These are phyloP conservation scores for Phylloporus sp. DNA, from an alignment of 768 basidiomycete species.

Conservation along the genomic window DNA sequence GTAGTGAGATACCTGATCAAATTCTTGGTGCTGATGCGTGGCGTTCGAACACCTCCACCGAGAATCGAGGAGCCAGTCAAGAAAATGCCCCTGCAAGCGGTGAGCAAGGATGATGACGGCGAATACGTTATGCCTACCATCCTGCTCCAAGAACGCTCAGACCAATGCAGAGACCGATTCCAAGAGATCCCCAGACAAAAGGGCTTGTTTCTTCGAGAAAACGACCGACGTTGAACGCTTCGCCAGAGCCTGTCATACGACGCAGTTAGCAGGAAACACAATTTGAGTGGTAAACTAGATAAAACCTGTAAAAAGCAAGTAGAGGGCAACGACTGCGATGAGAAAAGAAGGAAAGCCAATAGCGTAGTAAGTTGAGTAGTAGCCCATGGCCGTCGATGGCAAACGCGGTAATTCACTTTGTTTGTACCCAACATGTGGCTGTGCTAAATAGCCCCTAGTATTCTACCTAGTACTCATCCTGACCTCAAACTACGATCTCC, in stretches of 20 bases:
- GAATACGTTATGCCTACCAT: slow-evolving; percentile 56
- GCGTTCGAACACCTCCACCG: slow-evolving; percentile 91
- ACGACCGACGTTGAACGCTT: slow-evolving; percentile 89
- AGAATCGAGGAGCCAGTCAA: slow-evolving; percentile 95
- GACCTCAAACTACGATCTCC: slow-evolving; percentile 9
- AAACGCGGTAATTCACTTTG: background rate
- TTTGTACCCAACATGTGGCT: slow-evolving; percentile 10
- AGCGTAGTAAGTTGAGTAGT: slow-evolving; percentile 48
- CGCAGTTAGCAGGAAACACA: background rate
- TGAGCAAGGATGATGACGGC: background rate
- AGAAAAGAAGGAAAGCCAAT: slow-evolving; percentile 69
- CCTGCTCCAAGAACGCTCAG: slow-evolving; percentile 92
- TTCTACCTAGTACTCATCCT: slow-evolving; percentile 7
- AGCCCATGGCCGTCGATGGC: slow-evolving; percentile 23
- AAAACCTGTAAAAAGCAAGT: slow-evolving; percentile 87
- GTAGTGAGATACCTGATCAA: slow-evolving; percentile 71
- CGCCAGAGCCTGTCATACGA: slow-evolving; percentile 62
- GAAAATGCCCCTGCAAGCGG: slow-evolving; percentile 83
- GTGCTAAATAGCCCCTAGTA: slow-evolving; percentile 10
- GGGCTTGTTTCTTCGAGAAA: slow-evolving; percentile 95
- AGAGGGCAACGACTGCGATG: slow-evolving; percentile 66
- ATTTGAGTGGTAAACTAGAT: background rate
- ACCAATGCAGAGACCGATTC: slow-evolving; percentile 91
- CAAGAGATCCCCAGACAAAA: slow-evolving; percentile 87
- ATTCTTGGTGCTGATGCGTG: slow-evolving; percentile 95